Base-by-base conservation (phyloP, 1,284 basidiomycete genomes). In the Fomitiporia mediterranea region DNA sequence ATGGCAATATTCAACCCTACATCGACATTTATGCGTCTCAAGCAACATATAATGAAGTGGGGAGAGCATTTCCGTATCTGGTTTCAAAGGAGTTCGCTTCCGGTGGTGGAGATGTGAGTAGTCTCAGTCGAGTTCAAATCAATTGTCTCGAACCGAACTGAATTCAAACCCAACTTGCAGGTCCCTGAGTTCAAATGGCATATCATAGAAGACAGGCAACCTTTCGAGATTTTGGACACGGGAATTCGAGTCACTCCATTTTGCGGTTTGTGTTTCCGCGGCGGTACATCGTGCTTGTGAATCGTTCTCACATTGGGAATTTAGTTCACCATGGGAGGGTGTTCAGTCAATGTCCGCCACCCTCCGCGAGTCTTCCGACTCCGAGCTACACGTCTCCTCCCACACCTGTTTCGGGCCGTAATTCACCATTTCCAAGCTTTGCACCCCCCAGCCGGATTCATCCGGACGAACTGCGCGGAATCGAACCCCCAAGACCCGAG, bases 151-250 rank as follows among this genome's bases (percentile, higher is more conserved):
- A 52, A 55, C 46, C n/a, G n/a, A 49, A 23, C 40, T 37, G 44
- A 17, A 42, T 25, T 21, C 21, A 47, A 9, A 47, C 4, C 9
- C 38, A 19, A 37, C 13, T 30, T n/a, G 19, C 60, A 90, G 86
- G 82, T 90, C 25, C 86, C 87, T 3, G 80, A 84, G 59, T 89
- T 91, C 66, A 78, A 79, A 63, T 92, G 86, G 85, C 89, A 91
- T 63, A 81, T 89, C 53, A 83, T 91, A 62, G 75, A 80, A 42
- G 80, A 88, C 56, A 74, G 74, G 40, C 70, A 78, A 25, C 75
- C 82, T 1, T 88, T 91, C 61, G 77, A 86, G 55, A 77, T 91
- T 30, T 76, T 73, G 55, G 76, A 79, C 54, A 85, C 82, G 3
- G 84, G 81, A 8, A 75, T 90, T 55, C 66, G 68, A 32, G 70